Percentiles rank a stretch among this genome's conserved stretches.
Evolutionary conservation across 2,329 filamentous ascomycete genomes (phyloP).

Genomic region (Aspergillus uvarum): DNA sequence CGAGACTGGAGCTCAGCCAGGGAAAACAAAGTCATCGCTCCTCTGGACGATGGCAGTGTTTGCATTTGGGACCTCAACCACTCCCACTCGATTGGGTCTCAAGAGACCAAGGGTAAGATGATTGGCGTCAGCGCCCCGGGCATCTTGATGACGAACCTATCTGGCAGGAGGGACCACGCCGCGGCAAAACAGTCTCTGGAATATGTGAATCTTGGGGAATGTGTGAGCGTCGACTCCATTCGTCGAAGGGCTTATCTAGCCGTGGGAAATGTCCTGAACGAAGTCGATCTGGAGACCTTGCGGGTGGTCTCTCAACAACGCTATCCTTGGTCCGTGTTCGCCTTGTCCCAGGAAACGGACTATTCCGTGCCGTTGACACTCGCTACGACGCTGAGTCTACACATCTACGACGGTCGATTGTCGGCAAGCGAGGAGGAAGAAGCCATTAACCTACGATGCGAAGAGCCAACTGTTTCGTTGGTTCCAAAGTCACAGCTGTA

Average conservation of each 20-base stretch:
- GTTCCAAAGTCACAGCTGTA: constrained; percentile 33
- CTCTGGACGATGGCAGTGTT: constrained; percentile 83
- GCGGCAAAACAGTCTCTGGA: constrained; percentile 31
- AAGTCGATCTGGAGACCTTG: constrained; percentile 76
- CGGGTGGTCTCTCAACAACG: constrained; percentile 66
- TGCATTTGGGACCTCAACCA: constrained; percentile 75
- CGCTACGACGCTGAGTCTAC: constrained; percentile 76
- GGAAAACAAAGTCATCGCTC: constrained; percentile 67
- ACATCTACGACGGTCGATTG: constrained; percentile 74
- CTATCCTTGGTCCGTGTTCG: constrained; percentile 81
- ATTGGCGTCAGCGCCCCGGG: constrained; percentile 65
- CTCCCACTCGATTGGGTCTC: constrained; percentile 30
- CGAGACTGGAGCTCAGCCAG: constrained; percentile 53
- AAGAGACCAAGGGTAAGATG: constrained; percentile 55
- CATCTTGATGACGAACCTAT: constrained; percentile 67
- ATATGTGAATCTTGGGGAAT: constrained; percentile 65
- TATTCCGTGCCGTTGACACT: constrained; percentile 73
- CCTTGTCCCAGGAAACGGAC: constrained; percentile 68
- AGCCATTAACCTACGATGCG: constrained; percentile 36
- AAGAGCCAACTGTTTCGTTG: constrained; percentile 27
- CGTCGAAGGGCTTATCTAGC: constrained; percentile 74
- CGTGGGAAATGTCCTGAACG: constrained; percentile 72
- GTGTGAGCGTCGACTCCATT: constrained; percentile 73
- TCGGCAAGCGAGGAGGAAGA: constrained; percentile 36
- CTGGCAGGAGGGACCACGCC: constrained; percentile 53